Evolutionary conservation across 768 basidiomycete species (phyloP).

Genomic region (Tricholoma flavovirens): DNA sequence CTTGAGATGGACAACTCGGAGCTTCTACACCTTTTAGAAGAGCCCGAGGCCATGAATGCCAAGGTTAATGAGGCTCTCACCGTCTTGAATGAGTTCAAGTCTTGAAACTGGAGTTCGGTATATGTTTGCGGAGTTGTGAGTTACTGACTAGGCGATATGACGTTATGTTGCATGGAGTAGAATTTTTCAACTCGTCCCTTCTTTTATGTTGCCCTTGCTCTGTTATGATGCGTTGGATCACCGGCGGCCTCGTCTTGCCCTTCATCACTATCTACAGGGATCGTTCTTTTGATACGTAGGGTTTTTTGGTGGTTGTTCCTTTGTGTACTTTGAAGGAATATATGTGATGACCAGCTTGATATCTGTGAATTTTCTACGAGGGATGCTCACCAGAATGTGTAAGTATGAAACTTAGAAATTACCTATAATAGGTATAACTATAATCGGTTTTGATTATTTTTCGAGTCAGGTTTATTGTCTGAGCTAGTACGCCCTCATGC

Average conservation of each 20-base stretch:
- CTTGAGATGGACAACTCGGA: constrained; percentile 98
- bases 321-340: constrained; percentile 51
- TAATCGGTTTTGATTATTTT: no score
- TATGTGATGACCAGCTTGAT: constrained; percentile 44
- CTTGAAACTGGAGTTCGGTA: neutral
- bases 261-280: constrained; percentile 20
- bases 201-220: constrained; percentile 34
- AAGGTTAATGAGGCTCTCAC: constrained; percentile 91
- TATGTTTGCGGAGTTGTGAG: neutral
- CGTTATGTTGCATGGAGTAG: constrained; percentile 27
- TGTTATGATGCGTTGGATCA: constrained; percentile 33
- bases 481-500: no score
- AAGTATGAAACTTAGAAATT: no score
- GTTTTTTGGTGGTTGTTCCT: constrained; percentile 49
- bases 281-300: constrained; percentile 25
- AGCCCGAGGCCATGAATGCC: constrained; percentile 71
- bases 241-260: constrained; percentile 5
- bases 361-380: neutral
- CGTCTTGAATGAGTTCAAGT: constrained; percentile 78
- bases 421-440: no score
- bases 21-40: constrained; percentile 83
- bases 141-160: neutral
- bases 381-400: no score
- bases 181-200: constrained; percentile 44
- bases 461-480: no score